A percentile compares a stretch with the other conserved stretches of the same genome.
Evolutionary conservation across 2,329 filamentous ascomycete species (phyloP).

Genomic region (Alternaria postmessia): DNA sequence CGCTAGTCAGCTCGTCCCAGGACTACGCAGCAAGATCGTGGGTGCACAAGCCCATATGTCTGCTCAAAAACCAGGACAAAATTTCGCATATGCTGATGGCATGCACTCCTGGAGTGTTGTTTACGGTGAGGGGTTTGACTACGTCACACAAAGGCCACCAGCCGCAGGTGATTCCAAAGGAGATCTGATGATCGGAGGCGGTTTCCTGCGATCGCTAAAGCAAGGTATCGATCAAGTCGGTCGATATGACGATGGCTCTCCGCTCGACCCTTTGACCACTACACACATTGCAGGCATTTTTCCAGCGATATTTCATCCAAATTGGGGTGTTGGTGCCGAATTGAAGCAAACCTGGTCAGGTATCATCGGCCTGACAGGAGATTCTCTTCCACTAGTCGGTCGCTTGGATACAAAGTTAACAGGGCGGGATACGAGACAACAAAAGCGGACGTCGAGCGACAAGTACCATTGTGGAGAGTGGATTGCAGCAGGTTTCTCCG

Average conservation of each 20-base stretch:
- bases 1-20: slow-evolving; percentile 61
- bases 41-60: slow-evolving; percentile 55
- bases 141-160: slow-evolving; percentile 15
- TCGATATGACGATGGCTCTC: slow-evolving; percentile 17
- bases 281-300: slow-evolving; percentile 19
- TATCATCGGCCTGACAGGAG: slow-evolving; percentile 58
- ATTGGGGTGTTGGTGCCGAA: slow-evolving; percentile 18
- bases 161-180: slow-evolving; percentile 7
- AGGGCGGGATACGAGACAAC: background rate
- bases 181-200: slow-evolving; percentile 22
- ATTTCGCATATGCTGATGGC: slow-evolving; percentile 43
- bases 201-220: slow-evolving; percentile 24
- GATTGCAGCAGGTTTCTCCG: slow-evolving; percentile 25
- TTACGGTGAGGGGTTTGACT: slow-evolving; percentile 14
- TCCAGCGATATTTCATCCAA: slow-evolving; percentile 16
- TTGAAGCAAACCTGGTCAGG: slow-evolving; percentile 61
- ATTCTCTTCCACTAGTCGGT: slow-evolving; percentile 62
- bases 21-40: slow-evolving; percentile 46
- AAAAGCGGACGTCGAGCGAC: slow-evolving; percentile 9
- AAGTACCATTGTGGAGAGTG: slow-evolving; percentile 46
- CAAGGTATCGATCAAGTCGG: slow-evolving; percentile 22
- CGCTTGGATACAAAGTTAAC: slow-evolving; percentile 48
- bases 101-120: slow-evolving; percentile 60
- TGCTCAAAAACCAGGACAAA: slow-evolving; percentile 55
- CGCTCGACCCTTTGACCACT: slow-evolving; percentile 11